These are phyloP conservation scores for Bromus sterilis DNA, from an alignment of 176 grass and related monocot genomes.

Conservation along the genomic window DNA sequence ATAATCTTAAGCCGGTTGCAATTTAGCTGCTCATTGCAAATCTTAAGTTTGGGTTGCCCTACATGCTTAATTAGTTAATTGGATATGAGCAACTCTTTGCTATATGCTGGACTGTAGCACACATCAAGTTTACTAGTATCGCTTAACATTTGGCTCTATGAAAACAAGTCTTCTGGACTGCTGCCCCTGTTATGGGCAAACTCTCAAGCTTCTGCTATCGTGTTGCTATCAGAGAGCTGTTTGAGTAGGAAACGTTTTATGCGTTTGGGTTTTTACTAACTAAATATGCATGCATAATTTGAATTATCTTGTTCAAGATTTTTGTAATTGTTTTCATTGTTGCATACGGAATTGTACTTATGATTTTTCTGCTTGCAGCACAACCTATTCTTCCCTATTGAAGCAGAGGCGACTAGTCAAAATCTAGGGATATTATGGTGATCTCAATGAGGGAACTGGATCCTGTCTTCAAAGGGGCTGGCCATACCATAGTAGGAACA, in stretches of 20 bases:
- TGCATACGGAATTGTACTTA: constrained; percentile 4
- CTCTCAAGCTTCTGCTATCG: not conserved
- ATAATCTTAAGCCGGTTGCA: not conserved
- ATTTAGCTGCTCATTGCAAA: not conserved
- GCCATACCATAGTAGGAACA: constrained; percentile 34
- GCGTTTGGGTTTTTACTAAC: constrained; percentile 1
- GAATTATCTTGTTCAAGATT: constrained; percentile 4
- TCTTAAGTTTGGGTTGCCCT: not conserved
- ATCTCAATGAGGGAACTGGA: constrained; percentile 84
- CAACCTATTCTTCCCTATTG: constrained; percentile 42
- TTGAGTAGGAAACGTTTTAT: constrained; percentile 4
- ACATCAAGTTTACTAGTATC: not conserved
- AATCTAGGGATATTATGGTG: constrained; percentile 52
- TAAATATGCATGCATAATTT: not conserved
- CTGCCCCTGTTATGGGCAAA: not conserved
- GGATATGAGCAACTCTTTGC: not conserved
- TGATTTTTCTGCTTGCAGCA: constrained; percentile 26
- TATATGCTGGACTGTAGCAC: too few species aligned
- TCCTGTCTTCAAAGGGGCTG: constrained; percentile 65
- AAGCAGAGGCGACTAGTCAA: constrained; percentile 54
- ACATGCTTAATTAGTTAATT: not conserved
- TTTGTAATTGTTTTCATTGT: not conserved
- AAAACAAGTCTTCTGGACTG: not conserved
- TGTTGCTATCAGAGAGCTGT: constrained; percentile 2
- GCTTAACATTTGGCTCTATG: not conserved